These are phyloP conservation scores for Voacanga thouarsii DNA, from an alignment of 257 asterid species.

Conservation along the genomic window DNA sequence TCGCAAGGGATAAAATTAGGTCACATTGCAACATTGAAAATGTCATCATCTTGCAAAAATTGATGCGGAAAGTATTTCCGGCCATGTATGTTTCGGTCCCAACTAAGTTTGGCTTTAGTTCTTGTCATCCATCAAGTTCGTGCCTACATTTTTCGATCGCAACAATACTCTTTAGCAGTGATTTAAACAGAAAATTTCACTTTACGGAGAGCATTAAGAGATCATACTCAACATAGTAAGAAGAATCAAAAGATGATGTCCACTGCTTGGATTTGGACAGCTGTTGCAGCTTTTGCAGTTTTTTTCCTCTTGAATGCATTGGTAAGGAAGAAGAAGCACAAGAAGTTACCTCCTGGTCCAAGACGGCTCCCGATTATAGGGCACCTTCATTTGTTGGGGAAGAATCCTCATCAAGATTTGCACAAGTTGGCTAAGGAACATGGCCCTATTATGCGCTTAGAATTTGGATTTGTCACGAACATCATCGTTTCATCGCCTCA, in stretches of 20 bases:
- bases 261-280: neutral
- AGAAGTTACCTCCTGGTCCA: neutral
- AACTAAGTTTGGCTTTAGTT: too few relatives aligned
- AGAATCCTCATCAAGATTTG: conserved; percentile 11
- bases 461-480: conserved; percentile 29
- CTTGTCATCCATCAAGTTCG: too few relatives aligned
- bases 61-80: too few relatives aligned
- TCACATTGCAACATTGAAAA: too few relatives aligned
- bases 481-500: conserved; percentile 41
- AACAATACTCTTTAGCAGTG: too few relatives aligned
- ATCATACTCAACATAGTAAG: neutral
- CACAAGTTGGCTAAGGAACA: neutral
- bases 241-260: neutral
- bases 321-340: neutral
- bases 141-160: too few relatives aligned
- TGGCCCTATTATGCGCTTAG: conserved; percentile 43
- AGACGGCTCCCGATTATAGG: neutral
- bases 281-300: neutral
- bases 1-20: too few relatives aligned
- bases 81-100: too few relatives aligned
- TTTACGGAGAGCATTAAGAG: too few relatives aligned
- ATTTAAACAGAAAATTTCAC: too few relatives aligned
- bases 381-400: neutral
- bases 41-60: too few relatives aligned
- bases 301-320: neutral